Conservation (phyloP, 2,329 filamentous ascomycete species). For the Cytospora schulzeri region DNA sequence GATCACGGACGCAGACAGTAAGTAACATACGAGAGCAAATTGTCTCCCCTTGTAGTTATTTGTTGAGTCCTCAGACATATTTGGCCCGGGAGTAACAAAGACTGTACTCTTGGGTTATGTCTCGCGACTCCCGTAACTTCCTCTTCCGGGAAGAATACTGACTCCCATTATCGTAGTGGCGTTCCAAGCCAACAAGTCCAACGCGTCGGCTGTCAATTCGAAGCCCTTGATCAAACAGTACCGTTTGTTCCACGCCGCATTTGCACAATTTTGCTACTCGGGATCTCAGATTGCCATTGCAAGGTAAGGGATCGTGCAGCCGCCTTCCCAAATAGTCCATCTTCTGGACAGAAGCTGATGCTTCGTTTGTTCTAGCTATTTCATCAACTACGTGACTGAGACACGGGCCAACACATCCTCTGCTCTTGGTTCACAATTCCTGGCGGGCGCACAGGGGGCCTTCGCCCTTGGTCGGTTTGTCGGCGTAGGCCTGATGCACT, state of each 20-base stretch:
- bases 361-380: slow-evolving; percentile 51
- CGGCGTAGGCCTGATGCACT: slow-evolving; percentile 69
- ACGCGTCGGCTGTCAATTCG: slow-evolving; percentile 54
- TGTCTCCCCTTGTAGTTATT: too few species aligned
- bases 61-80: too few species aligned
- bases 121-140: too few species aligned
- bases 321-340: neutral
- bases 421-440: slow-evolving; percentile 63
- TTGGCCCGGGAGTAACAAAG: too few species aligned
- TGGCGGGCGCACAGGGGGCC: slow-evolving; percentile 72
- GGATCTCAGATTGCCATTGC: slow-evolving; percentile 71
- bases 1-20: slow-evolving; percentile 67
- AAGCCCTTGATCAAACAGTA: slow-evolving; percentile 71
- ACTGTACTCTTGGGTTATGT: too few species aligned
- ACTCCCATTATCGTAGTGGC: slow-evolving; percentile 40
- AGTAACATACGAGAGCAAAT: too few species aligned
- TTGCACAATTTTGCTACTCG: slow-evolving; percentile 78
- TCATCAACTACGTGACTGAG: slow-evolving; percentile 73
- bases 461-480: slow-evolving; percentile 74
- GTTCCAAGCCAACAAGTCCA: slow-evolving; percentile 57
- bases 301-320: slow-evolving; percentile 29
- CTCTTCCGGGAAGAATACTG: too few species aligned
- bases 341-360: slow-evolving; percentile 9
- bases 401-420: slow-evolving; percentile 55
- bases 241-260: slow-evolving; percentile 73